These are phyloP conservation scores for Hyphodiscus sp. DNA, from an alignment of 2,329 filamentous ascomycete species.

Conservation along the genomic window DNA sequence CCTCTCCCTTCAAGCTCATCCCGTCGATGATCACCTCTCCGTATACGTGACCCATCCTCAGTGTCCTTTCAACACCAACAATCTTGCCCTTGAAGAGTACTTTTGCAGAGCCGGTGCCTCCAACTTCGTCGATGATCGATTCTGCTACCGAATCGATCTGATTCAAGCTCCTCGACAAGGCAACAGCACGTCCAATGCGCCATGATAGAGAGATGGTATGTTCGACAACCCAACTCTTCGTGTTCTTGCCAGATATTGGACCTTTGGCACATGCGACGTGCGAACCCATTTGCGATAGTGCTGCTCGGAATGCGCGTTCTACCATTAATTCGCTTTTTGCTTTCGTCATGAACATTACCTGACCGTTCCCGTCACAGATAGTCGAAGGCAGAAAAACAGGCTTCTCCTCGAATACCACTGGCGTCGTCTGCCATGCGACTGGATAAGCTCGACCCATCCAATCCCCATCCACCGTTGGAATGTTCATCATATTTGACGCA, in stretches of 20 bases:
- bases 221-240: constrained; percentile 44
- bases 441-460: constrained; percentile 53
- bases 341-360: constrained; percentile 42
- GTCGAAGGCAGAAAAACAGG: constrained; percentile 41
- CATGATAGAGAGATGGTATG: constrained; percentile 39
- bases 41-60: constrained; percentile 52
- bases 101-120: constrained; percentile 44
- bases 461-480: constrained; percentile 47
- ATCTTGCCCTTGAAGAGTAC: constrained; percentile 60
- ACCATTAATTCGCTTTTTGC: constrained; percentile 40
- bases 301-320: constrained; percentile 44
- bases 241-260: constrained; percentile 43
- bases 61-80: constrained; percentile 47
- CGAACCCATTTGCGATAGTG: constrained; percentile 50
- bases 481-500: constrained; percentile 43
- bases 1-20: constrained; percentile 28
- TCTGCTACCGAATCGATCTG: constrained; percentile 49
- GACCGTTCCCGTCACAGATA: constrained; percentile 47
- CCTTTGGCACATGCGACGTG: constrained; percentile 43
- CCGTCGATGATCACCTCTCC: constrained; percentile 50
- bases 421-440: constrained; percentile 49
- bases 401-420: constrained; percentile 42
- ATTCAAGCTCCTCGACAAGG: constrained; percentile 41
- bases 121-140: constrained; percentile 50
- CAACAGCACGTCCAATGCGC: constrained; percentile 52